phyloP scores from a whole-genome alignment of 768 basidiomycete genomes.

The Russula compacta region DNA sequence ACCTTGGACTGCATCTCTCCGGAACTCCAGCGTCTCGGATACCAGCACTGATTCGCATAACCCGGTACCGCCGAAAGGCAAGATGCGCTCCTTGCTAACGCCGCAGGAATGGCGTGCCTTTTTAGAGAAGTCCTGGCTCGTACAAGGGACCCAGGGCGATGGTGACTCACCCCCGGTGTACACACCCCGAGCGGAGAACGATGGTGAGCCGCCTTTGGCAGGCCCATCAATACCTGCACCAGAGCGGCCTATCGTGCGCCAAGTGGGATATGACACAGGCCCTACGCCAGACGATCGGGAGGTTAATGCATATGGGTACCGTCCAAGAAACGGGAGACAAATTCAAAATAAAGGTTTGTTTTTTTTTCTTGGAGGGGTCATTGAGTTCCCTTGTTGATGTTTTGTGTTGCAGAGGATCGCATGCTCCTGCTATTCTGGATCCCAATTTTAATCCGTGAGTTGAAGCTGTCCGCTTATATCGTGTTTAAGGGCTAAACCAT shows the following conservation, averaged over 20 bases:
- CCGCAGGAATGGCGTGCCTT: conserved; percentile 54
- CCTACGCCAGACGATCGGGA: conserved; percentile 51
- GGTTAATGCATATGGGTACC: conserved; percentile 58
- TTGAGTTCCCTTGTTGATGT: background rate
- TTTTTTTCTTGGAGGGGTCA: background rate
- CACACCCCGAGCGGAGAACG: conserved; percentile 41
- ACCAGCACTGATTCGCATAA: conserved; percentile 7
- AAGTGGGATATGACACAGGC: conserved; percentile 37
- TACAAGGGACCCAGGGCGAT: conserved; percentile 38
- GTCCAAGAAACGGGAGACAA: conserved; percentile 40
- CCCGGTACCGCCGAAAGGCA: conserved; percentile 23
- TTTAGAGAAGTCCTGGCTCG: conserved; percentile 68
- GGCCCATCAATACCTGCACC: conserved; percentile 22
- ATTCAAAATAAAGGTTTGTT: conserved; percentile 61
- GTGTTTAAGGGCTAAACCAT: background rate
- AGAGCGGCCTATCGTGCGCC: conserved; percentile 26
- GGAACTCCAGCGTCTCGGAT: conserved; percentile 34
- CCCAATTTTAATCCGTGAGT: conserved; percentile 72
- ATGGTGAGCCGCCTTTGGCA: conserved; percentile 19
- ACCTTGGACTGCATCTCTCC: conserved; percentile 57
- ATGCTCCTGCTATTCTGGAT: conserved; percentile 86
- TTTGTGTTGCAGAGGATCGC: conserved; percentile 50
- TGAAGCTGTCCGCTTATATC: background rate
- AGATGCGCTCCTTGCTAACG: conserved; percentile 26
- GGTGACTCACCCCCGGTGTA: conserved; percentile 66